Evolutionary conservation across 495 filamentous ascomycete genomes (phyloP), one percentile per base, ranked within the genome.

Genomic region (Xylaria curta): DNA sequence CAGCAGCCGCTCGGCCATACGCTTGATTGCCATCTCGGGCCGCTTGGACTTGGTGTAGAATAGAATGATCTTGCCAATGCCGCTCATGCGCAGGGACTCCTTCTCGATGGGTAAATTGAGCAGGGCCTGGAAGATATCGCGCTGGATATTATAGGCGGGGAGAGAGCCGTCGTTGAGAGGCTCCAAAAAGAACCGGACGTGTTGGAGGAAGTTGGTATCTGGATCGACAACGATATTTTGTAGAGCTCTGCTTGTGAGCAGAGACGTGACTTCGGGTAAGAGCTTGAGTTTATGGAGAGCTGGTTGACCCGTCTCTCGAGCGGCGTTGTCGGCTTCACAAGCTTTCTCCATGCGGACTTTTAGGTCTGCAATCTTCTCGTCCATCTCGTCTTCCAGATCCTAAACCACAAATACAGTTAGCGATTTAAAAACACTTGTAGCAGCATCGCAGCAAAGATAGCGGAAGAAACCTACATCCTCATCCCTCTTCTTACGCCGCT

Each of bases 31-130:
- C 7, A 89, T 82, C 82, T 97, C 91, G 8, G 93, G 92, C 56
- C 91, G 90, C 85, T 93, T 95, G 86, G 92, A 95, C 82, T 95
- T 94, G 47, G 94, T 98, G 83, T 99, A 99, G 85, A 97, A 98
- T 66, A 96, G 87, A 38, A 97, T 90, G 38, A 99, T 92, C 77
- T 97, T 98, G 75, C 97, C 97, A 73, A 99, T 93, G 9, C 97
- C 95, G 74, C 92, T 96, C 74, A 93, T 93, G 47, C 95, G 87
- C 58, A 99, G 86, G 7, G 91, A 87, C 73, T 98, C 96, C 72
- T 97, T 97, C 76, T 92, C 91, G 76, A 98, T 93, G 15, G 93
- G 92, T 0, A 99, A 87, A 73, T 89, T 91, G 36, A 86, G 87
- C 42, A 99, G 84, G 7, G 92, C 90, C 46, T 89, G 88, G 82